A percentile compares a stretch with the other conserved stretches of the same genome.
phyloP scores from a whole-genome alignment of 805 yeast species.

The Metschnikowia corniflorae region DNA sequence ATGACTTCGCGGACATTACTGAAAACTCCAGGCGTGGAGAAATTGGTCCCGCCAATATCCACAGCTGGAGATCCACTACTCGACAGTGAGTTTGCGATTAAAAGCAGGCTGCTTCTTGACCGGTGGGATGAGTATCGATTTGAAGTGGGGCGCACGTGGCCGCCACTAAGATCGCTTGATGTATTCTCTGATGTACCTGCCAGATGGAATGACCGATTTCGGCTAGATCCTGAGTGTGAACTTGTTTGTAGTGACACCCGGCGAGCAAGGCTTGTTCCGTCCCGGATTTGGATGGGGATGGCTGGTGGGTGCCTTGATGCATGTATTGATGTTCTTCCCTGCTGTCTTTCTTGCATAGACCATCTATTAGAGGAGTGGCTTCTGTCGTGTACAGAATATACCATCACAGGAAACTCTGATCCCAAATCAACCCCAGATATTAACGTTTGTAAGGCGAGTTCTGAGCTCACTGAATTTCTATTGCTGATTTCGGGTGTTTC shows the following conservation, averaged over 20 bases:
- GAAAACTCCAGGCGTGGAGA: background rate
- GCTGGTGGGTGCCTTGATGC: slow-evolving; percentile 4
- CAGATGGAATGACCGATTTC: slow-evolving; percentile 1
- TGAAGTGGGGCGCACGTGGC: background rate
- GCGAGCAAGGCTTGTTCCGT: slow-evolving; percentile 10
- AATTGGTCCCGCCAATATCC: background rate
- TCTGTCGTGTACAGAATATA: slow-evolving; percentile 30
- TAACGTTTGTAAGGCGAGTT: slow-evolving; percentile 13
- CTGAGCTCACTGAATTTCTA: slow-evolving; percentile 4
- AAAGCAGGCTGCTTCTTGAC: background rate
- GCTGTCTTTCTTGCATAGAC: slow-evolving; percentile 9
- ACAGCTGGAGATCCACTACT: slow-evolving; percentile 4
- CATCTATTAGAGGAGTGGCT: slow-evolving; percentile 3
- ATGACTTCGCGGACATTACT: background rate
- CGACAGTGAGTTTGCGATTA: slow-evolving; percentile 2
- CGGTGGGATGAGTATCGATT: background rate
- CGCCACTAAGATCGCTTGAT: background rate
- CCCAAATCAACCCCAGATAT: slow-evolving; percentile 28
- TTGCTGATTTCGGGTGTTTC: background rate
- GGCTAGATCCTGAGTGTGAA: background rate
- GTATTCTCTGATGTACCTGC: slow-evolving; percentile 1
- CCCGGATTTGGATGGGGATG: slow-evolving; percentile 6
- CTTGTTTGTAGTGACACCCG: slow-evolving; percentile 5
- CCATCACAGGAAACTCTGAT: slow-evolving; percentile 27
- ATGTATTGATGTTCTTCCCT: background rate